phyloP scores from a whole-genome alignment of 345 rosid species.

The Mallotus nudiflorus region DNA sequence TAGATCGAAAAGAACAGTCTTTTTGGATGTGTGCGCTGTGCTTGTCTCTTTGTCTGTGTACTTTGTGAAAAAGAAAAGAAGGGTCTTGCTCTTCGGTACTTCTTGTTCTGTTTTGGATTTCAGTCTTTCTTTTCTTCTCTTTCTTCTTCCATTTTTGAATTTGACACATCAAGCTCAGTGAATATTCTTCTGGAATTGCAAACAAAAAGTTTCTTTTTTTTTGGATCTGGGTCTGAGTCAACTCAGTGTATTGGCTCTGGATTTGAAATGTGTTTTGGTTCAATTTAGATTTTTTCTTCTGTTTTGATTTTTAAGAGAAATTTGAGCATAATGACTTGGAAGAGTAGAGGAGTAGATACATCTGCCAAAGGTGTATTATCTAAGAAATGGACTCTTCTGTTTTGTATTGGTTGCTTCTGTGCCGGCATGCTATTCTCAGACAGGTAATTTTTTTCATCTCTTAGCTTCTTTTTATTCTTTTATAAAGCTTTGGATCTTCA shows the following conservation, averaged over 20 bases:
- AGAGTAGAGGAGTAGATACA: slow-evolving; percentile 54
- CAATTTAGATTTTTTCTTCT: slow-evolving; percentile 18
- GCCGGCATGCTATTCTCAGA: slow-evolving; percentile 88
- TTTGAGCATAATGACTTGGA: slow-evolving; percentile 47
- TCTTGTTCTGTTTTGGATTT: background rate
- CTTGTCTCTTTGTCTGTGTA: background rate
- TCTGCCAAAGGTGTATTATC: slow-evolving; percentile 54
- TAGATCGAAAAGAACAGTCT: background rate
- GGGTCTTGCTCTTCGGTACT: background rate
- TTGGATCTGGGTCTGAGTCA: slow-evolving; percentile 51
- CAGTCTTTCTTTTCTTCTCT: background rate
- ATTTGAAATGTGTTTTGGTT: slow-evolving; percentile 30
- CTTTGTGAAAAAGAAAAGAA: too few species aligned
- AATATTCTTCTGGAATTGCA: slow-evolving; percentile 12
- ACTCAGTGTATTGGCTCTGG: slow-evolving; percentile 28
- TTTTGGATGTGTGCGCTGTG: background rate
- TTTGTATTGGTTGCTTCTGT: slow-evolving; percentile 91
- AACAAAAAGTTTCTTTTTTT: background rate
- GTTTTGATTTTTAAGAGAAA: background rate
- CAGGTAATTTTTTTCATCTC: slow-evolving; percentile 39
- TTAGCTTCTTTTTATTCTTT: background rate
- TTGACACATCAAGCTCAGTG: background rate
- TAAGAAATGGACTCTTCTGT: slow-evolving; percentile 74
- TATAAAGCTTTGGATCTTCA: background rate
- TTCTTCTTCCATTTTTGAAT: background rate